Base-by-base conservation (phyloP, 495 filamentous ascomycete species). In the Halenospora varia region DNA sequence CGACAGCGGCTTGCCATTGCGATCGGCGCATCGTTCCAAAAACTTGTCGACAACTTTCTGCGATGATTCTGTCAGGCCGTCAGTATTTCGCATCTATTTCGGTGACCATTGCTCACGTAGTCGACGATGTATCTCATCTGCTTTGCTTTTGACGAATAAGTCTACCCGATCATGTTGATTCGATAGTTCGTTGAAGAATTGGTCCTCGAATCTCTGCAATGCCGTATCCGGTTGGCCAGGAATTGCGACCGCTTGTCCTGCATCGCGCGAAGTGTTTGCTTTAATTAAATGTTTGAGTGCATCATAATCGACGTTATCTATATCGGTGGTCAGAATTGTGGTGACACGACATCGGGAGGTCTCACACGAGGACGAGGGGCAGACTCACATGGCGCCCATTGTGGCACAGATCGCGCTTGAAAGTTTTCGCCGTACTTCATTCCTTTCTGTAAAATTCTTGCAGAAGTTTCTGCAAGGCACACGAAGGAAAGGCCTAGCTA, bases 221-320 rank as follows among this genome's bases (percentile, higher is more conserved):
- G 73, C 72, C 1, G 72, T 69, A 51, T 81, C 77, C 24, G 70
- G 75, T 46, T 81, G 76, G 13, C 84, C 86, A 0, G 86, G 86
- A 42, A 90, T 88, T 9, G 85, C 70, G 23, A 87, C 76, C 15
- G 85, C 80, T n/a, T 81, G 77, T 26, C 77, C 82, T 60, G 81
- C 79, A 44, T 72, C 73, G 39, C 73, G 74, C 18, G 82, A 83
- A 0, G 87, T 90, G 64, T 86, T 76, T 50, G 73, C 75, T 70
- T 89, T 89, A 73, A 90, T 89, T 63, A 86, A 67, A 60, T 82
- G 79, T 71, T 90, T 90, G 50, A 90, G 73, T 51, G 85, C 84
- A 62, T 89, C 86, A 69, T 90, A 90, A 69, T 89, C 87, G 66
- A 90, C 78, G 68, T 90, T 90, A 66, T 88, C 80, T 83, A 55